Percentiles rank a stretch among this genome's conserved stretches.
Evolutionary conservation across 2,329 filamentous ascomycete species (phyloP).

Genomic region (Didymellaceae sp.): DNA sequence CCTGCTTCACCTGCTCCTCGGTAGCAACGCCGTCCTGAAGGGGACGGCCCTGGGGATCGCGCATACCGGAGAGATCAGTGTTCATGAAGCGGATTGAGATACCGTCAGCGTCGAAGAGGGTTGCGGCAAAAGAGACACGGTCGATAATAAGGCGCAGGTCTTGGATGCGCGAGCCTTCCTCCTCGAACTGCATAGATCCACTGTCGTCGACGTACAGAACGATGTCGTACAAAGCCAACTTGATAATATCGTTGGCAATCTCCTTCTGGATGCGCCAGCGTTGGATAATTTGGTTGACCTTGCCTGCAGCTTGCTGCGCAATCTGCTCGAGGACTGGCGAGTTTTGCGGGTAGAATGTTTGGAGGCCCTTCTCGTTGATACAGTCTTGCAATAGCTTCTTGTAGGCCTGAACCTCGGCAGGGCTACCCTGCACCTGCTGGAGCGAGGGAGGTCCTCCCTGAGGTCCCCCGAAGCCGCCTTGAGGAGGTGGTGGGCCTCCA

Average conservation of each 20-base stretch:
- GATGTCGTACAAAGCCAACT: constrained; percentile 67
- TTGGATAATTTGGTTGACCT: constrained; percentile 62
- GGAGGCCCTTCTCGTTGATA: constrained; percentile 66
- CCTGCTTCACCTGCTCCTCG: constrained; percentile 63
- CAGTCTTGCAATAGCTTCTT: constrained; percentile 62
- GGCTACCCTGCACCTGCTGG: constrained; percentile 51
- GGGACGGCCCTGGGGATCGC: constrained; percentile 42
- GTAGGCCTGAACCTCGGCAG: constrained; percentile 62
- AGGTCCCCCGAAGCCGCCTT: constrained; percentile 38
- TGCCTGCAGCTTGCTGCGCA: constrained; percentile 55
- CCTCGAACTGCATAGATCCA: constrained; percentile 73
- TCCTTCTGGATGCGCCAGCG: constrained; percentile 65
- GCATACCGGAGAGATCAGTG: constrained; percentile 52
- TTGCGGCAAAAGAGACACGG: constrained; percentile 68
- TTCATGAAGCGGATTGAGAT: constrained; percentile 76
- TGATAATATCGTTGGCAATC: constrained; percentile 68
- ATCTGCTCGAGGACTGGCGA: constrained; percentile 59
- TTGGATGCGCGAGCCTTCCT: constrained; percentile 70
- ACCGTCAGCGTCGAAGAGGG: constrained; percentile 73
- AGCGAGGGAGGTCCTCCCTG: constrained; percentile 40
- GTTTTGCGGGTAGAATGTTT: constrained; percentile 65
- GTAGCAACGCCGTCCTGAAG: constrained; percentile 62
- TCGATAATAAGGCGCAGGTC: constrained; percentile 69
- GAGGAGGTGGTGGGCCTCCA: constrained; percentile 35
- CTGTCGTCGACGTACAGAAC: constrained; percentile 72